Evolutionary conservation across 192 early-diverging fungal species (phyloP).

Genomic region (Spizellomyces sp.): DNA sequence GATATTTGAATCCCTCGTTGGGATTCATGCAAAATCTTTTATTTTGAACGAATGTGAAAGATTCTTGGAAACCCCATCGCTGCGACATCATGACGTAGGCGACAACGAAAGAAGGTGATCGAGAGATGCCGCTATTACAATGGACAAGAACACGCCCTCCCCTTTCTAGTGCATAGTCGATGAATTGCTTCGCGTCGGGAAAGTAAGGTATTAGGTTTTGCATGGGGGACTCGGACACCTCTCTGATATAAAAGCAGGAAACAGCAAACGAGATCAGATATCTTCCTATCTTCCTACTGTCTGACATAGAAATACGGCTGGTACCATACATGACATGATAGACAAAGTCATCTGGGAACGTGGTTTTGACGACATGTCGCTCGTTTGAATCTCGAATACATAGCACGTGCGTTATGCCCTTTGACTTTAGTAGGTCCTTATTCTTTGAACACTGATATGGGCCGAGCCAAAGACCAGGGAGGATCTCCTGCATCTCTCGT

Average conservation of each 20-base stretch:
- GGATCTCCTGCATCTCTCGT: slow-evolving; percentile 78
- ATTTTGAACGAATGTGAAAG: slow-evolving; percentile 84
- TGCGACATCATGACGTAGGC: slow-evolving; percentile 86
- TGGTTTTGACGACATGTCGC: slow-evolving; percentile 54
- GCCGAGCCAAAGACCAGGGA: slow-evolving; percentile 72
- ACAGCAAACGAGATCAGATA: neutral
- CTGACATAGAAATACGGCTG: neutral
- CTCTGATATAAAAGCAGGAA: slow-evolving; percentile 25
- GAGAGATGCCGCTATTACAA: slow-evolving; percentile 74
- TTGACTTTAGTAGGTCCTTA: slow-evolving; percentile 49
- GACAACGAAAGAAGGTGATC: slow-evolving; percentile 83
- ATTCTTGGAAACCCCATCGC: slow-evolving; percentile 64
- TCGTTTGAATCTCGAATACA: slow-evolving; percentile 76
- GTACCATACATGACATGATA: slow-evolving; percentile 63
- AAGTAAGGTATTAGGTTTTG: slow-evolving; percentile 87
- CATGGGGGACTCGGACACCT: slow-evolving; percentile 77
- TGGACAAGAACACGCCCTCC: slow-evolving; percentile 50
- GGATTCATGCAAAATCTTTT: slow-evolving; percentile 87
- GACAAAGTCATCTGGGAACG: slow-evolving; percentile 58
- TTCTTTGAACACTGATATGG: slow-evolving; percentile 75
- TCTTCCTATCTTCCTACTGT: no score
- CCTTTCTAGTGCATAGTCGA: slow-evolving; percentile 39
- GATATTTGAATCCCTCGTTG: slow-evolving; percentile 77
- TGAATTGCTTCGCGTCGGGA: slow-evolving; percentile 58
- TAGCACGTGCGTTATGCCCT: slow-evolving; percentile 76